phyloP scores from a whole-genome alignment of 768 basidiomycete species.

The Psilocybe tampanensis region DNA sequence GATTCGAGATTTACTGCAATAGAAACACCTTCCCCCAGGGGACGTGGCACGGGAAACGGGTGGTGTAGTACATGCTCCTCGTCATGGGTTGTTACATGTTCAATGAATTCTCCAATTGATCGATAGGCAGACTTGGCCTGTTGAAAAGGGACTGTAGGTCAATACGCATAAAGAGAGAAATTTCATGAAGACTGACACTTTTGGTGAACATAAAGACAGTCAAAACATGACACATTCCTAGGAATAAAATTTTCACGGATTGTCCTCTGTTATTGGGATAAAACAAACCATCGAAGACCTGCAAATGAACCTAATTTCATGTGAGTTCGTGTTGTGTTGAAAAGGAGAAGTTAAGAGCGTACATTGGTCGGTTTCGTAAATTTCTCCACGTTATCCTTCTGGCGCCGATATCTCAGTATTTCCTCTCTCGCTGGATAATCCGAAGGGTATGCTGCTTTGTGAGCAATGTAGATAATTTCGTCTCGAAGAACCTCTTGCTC shows the following conservation, averaged over 20 bases:
- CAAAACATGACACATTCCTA: constrained; percentile 75
- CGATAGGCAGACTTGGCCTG: constrained; percentile 65
- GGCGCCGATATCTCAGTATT: constrained; percentile 46
- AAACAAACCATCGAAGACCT: constrained; percentile 68
- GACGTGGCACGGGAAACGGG: constrained; percentile 50
- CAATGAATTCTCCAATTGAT: constrained; percentile 58
- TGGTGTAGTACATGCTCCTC: constrained; percentile 37
- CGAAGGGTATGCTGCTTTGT: constrained; percentile 76
- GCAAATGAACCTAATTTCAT: constrained; percentile 62
- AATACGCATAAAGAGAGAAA: background rate
- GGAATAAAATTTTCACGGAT: background rate
- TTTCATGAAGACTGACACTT: constrained; percentile 39
- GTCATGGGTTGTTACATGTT: constrained; percentile 48
- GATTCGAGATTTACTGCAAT: constrained; percentile 4
- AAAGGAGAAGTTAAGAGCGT: background rate
- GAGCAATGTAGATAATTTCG: constrained; percentile 77
- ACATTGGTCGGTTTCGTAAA: constrained; percentile 58
- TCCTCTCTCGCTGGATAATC: constrained; percentile 62
- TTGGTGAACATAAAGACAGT: constrained; percentile 72
- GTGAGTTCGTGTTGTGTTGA: background rate
- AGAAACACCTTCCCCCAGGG: constrained; percentile 20
- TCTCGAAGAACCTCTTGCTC: constrained; percentile 78
- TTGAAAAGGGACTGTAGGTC: background rate
- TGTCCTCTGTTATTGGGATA: background rate
- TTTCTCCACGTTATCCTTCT: constrained; percentile 51